Base-by-base conservation (phyloP, 331 rosid species). In the Quercus phellos region DNA sequence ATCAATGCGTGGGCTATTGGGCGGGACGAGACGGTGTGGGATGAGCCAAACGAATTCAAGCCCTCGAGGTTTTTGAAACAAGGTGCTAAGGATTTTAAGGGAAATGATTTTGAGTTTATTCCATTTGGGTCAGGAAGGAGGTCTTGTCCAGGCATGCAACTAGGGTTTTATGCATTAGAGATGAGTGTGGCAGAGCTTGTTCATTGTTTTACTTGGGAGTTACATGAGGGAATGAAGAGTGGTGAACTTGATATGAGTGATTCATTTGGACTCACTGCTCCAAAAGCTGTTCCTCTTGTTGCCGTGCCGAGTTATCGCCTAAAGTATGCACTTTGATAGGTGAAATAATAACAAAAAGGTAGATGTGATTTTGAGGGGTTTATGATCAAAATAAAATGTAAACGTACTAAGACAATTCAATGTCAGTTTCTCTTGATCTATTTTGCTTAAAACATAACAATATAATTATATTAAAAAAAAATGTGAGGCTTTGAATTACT, bases 101-200 rank as follows among this genome's bases (percentile, higher is more conserved):
- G 93, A 10, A 79, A 74, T 11, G 35, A 85, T 71, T 89, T 89
- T 2, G 93, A 89, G 74, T 89, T 87, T 56, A 34, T 85, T 46
- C 89, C 91, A 0, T 87, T 89, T 24, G 93, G 93, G 43, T 89
- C 93, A 1, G 93, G 93, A 6, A 71, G 89, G 4, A 77, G 93
- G 19, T 87, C 93, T 0, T 89, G 91, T 66, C 91, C 93, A 0
- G 91, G 91, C 1, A 87, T 85, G 93, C 85, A 79, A 10, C 76
- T 89, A 27, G 93, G 93, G 7, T 81, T 89, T 0, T 89, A 87
- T 66, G 84, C 83, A 30, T 73, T 88, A 42, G 89, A 89, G 74
- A 80, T 87, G 85, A 55, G 83, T 1, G 78, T 83, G 81, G 88
- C 88, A 9, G 79, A 83, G 42, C 80, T 89, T 60, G 84, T 89